Percentiles rank a stretch among this genome's conserved stretches.
Conservation (phyloP, 192 early-diverging fungal species). For the Entomortierella lignicola region DNA sequence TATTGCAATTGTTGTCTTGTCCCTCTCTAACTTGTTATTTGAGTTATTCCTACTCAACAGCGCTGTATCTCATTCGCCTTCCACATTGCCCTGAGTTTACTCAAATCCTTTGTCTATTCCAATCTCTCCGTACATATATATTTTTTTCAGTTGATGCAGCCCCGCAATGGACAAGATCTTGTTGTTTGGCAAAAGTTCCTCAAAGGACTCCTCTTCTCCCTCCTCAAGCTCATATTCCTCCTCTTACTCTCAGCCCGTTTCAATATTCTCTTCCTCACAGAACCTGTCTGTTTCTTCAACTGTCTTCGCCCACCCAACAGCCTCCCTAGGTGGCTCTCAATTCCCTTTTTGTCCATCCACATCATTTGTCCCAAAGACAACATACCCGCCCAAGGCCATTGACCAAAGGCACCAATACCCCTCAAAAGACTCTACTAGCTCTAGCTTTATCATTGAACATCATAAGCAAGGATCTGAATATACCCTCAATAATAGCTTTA, state of each 20-base stretch:
- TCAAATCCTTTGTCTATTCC: conserved; percentile 2
- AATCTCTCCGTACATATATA: neutral
- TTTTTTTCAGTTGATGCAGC: neutral
- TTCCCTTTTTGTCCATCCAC: neutral
- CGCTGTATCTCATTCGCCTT: conserved; percentile 12
- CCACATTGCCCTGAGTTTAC: conserved; percentile 35
- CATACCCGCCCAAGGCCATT: conserved; percentile 3
- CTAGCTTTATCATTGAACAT: neutral
- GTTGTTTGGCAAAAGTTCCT: conserved; percentile 15
- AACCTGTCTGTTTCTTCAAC: conserved; percentile 3
- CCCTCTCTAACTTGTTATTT: neutral
- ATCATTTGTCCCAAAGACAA: conserved; percentile 1
- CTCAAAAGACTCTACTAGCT: neutral
- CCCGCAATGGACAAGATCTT: conserved; percentile 22
- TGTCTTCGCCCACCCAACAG: too few species aligned
- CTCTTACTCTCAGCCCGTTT: neutral
- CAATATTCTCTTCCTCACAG: conserved; percentile 3
- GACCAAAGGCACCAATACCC: conserved; percentile 3
- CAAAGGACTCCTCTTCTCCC: conserved; percentile 13
- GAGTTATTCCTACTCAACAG: neutral
- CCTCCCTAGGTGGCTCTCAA: neutral
- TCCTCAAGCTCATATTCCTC: conserved; percentile 11
- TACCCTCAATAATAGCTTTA: neutral
- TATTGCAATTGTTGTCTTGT: neutral
- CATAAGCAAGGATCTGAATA: neutral